Base-by-base conservation (phyloP, 2,329 filamentous ascomycete species). In the Aspergillus arachidicola region DNA sequence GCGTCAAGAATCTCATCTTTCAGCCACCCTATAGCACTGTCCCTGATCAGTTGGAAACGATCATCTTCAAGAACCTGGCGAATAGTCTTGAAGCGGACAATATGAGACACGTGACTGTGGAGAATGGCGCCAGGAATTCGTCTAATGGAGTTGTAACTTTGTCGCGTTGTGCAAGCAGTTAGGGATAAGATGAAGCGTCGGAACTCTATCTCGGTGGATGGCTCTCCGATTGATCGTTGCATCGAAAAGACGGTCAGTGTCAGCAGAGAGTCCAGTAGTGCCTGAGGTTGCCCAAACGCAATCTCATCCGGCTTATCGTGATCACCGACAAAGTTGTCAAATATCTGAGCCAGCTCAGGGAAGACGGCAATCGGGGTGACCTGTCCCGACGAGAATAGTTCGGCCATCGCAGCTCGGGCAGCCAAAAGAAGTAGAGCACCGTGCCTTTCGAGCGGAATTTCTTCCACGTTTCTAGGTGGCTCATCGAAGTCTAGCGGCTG, bases 11-110 rank as follows among this genome's bases (percentile, higher is more conserved):
- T 84, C 69, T 88, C 86, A 46, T 85, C 80, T 69, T 87, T 88
- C 38, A 88, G 76, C 86, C 86, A 89, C 38, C 83, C 82, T 6
- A 89, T 82, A 3, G 86, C 86, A 48, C 82, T 83, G 41, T 85
- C 84, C 68, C 85, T 86, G 43, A 86, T 80, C 19, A 85, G 84
- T 53, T 83, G 80, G 62, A 85, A 82, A 0, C 80, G 79, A 21
- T 84, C 84, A 57, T 86, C 79, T 65, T 86, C 83, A 4, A 88
- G 76, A 3, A 85, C 84, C 51, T 83, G 82, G 5, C 81, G 79
- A 59, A 87, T 85, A 66, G 87, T 81, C 4, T 82, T 83, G 36
- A 86, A 78, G 3, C 85, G 81, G 0, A 81, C 80, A 7, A 80
- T 70, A 32, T 83, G 79, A 11, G 84, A 83, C 4, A 85, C 83